Evolutionary conservation across 306 rosid species (phyloP), one percentile per base, ranked within the genome.

Genomic region (Acacia melanoxylon): DNA sequence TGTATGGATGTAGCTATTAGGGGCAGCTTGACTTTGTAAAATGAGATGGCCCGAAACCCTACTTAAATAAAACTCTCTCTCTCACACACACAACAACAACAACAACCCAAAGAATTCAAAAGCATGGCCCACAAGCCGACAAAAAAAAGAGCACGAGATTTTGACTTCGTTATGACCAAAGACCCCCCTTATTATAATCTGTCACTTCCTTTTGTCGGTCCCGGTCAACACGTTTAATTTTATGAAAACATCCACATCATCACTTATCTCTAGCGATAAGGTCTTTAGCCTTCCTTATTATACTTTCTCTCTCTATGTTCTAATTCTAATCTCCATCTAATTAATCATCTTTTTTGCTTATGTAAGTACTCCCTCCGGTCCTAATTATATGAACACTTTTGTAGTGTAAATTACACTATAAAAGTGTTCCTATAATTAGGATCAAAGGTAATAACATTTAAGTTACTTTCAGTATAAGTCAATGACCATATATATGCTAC

Each of bases 141-240:
- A 82, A 68, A 31, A 42, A 79, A 79, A 75, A 35, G 63, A n/a
- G 80, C 89, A 86, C 86, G 84, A 37, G 84, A 19, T 17, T 14
- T 80, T 86, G 86, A 86, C 82, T 86, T 76, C 74, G 10, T 11
- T 0, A 41, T 22, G 63, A 73, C 74, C 0, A 19, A 24, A 22
- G 17, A 31, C 69, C 22, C 15, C n/a, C 24, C 9, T 7, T 7
- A 20, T 20, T 68, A 41, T 44, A 4, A 51, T 29, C 6, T 16
- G n/a, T 68, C 83, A 11, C 68, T 78, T 74, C 78, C 81, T 51
- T 74, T 12, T 29, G 75, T 82, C 83, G 78, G 72, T 46, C 80
- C 83, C 85, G 68, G 65, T 69, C 76, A 80, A 61, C 27, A 22
- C 66, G 31, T 77, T 61, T 72, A n/a, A 6, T 22, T 22, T 37